phyloP scores from a whole-genome alignment of 768 basidiomycete species.

The Coprinopsis sp. region DNA sequence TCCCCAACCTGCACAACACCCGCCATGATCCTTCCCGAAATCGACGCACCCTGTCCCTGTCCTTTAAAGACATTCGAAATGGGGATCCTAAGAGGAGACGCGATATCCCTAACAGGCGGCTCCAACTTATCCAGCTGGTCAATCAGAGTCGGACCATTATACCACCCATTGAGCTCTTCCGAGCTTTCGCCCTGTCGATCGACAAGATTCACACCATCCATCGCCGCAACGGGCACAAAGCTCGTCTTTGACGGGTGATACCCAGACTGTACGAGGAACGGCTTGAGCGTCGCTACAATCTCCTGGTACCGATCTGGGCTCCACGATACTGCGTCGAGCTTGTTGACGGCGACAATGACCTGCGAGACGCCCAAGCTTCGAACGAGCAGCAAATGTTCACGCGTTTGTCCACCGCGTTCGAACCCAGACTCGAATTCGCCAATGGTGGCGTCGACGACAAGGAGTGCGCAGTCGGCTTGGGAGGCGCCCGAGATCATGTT shows the following conservation, averaged over 20 bases:
- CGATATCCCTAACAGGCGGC: constrained; percentile 75
- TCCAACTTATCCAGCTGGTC: constrained; percentile 79
- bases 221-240: constrained; percentile 88
- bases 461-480: constrained; percentile 91
- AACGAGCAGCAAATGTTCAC: constrained; percentile 90
- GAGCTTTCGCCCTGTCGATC: constrained; percentile 44
- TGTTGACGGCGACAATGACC: constrained; percentile 90
- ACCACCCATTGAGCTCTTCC: constrained; percentile 62
- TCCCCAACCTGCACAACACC: constrained; percentile 94
- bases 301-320: constrained; percentile 78
- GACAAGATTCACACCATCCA: constrained; percentile 82
- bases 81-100: constrained; percentile 76
- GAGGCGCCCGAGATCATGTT: constrained; percentile 99
- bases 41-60: constrained; percentile 68
- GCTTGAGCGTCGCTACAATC: constrained; percentile 66
- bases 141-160: constrained; percentile 78
- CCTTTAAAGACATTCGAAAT: constrained; percentile 95
- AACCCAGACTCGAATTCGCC: constrained; percentile 98
- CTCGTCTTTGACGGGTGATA: constrained; percentile 73
- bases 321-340: constrained; percentile 89
- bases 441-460: constrained; percentile 85
- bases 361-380: constrained; percentile 90
- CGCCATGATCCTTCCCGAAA: constrained; percentile 79
- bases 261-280: constrained; percentile 86
- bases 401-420: constrained; percentile 88